Base-by-base conservation (phyloP, 176 grass and related monocot genomes). In the Dendrocalamus sinicus region DNA sequence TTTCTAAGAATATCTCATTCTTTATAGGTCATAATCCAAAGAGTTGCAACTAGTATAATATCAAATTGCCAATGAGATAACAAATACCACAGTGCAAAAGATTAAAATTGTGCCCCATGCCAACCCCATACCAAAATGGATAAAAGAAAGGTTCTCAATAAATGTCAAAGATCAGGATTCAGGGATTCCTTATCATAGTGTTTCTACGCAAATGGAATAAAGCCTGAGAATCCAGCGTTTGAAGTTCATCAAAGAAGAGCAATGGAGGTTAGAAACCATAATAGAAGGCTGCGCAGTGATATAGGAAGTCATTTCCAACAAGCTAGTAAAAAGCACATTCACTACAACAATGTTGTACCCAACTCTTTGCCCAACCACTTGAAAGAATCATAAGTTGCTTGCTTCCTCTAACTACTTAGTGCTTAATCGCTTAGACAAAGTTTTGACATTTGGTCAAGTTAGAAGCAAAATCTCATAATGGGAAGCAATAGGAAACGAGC, bases 401-500 rank as follows among this genome's bases (percentile, higher is more conserved):
- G 16, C 12, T 32, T 26, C 55, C 19, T 35, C n/a, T 3, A 65
- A 39, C 13, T 1, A 43, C 5, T 22, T 73, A 15, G 60, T 53
- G 30, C 9, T 40, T 47, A 39, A 12, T 46, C 6, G 53, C 48
- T 66, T 26, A 63, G 4, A 12, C 11, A 52, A 51, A 58, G 26
- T 22, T 15, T 72, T 17, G 12, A 51, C 24, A 30, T 45, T 51
- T 51, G 7, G 69, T 20, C 46, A 67, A 86, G 1, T 44, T 24
- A 79, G 67, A 83, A 84, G 67, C 22, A 65, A 70, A 8, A 47
- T 9, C 15, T 54, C 72, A 44, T 45, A 68, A n/a, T 77, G 24
- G 22, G 63, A 50, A n/a, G 30, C 7, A 78, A 35, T 40, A 85
- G 3, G 28, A 67, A 54, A 19, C 16, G 44, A 58, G 73, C 50